Evolutionary conservation across 78 protist species (phyloP), one percentile per base, ranked within the genome.

Genomic region (Dictyostelium firmibasis): DNA sequence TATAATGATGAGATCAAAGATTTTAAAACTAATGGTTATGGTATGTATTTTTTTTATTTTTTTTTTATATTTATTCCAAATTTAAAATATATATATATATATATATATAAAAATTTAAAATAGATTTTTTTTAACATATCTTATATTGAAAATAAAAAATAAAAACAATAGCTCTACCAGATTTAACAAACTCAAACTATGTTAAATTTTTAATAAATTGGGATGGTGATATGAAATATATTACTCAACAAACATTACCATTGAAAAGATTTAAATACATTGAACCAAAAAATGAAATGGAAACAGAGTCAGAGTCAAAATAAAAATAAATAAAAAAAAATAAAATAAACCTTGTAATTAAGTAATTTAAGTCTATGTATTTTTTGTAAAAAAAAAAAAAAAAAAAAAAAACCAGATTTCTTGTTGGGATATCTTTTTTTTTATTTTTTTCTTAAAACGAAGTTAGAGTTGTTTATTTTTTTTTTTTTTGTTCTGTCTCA

Each of bases 191-290:
- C 6, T 11, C 35, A 6, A 29, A 2, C 4, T 38, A 50, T 47
- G 86, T 89, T 27, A 57, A 47, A 25, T 78, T 67, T 76, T 33
- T 89, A 47, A 44, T 8, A 5, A 64, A 89, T 18, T 89, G 94
- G 94, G 94, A 89, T 62, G 94, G 94, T 57, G 84, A 89, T 38
- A 81, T 67, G 69, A 47, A 78, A 69, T 27, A 64, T 36, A 13
- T 70, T 14, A 23, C 36, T 23, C 47, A 38, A 27, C 62, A 76
- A 64, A 16, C 62, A 16, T 4, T 78, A 7, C 36, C 16, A 64
- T 44, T 89, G 81, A 89, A 89, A 35, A 89, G 50, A 67, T 89
- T 89, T 35, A 89, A 89, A 81, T 78, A 76, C 29, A 47, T 89
- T 18, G 84, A 89, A 31, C 33, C 33, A 25, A n/a, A 64, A 64